phyloP scores from a whole-genome alignment of 2,329 filamentous ascomycete genomes.

The Penicillium sp. region DNA sequence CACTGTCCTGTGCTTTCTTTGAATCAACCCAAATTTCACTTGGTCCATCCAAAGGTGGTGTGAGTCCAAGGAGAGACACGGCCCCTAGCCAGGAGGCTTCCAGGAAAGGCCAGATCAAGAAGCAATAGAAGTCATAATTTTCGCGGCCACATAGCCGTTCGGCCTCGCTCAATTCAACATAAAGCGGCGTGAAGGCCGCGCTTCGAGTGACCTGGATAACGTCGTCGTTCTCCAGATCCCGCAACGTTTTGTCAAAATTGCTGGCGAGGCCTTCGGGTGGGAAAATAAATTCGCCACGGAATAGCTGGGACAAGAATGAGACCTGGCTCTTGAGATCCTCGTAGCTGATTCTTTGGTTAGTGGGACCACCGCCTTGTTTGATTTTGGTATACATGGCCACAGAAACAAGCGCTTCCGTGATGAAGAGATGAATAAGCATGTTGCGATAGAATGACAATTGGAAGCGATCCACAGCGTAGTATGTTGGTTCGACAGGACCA shows the following conservation, averaged over 20 bases:
- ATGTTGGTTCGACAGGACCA: slow-evolving; percentile 85
- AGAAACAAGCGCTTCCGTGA: slow-evolving; percentile 87
- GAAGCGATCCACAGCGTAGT: slow-evolving; percentile 92
- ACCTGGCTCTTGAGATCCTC: slow-evolving; percentile 75
- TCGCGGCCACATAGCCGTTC: slow-evolving; percentile 81
- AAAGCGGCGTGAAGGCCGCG: slow-evolving; percentile 58
- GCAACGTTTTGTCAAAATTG: slow-evolving; percentile 80
- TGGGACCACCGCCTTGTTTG: slow-evolving; percentile 84
- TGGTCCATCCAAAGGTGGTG: slow-evolving; percentile 64
- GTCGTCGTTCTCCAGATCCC: slow-evolving; percentile 74
- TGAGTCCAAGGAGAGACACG: slow-evolving; percentile 82
- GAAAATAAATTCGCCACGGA: slow-evolving; percentile 97
- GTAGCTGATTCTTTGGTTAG: slow-evolving; percentile 77
- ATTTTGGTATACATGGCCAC: slow-evolving; percentile 87
- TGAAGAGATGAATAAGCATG: slow-evolving; percentile 98
- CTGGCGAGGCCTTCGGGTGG: slow-evolving; percentile 77
- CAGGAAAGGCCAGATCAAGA: slow-evolving; percentile 97
- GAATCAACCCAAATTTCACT: slow-evolving; percentile 77
- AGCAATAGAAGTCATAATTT: slow-evolving; percentile 98
- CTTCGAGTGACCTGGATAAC: slow-evolving; percentile 69
- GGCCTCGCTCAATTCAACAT: slow-evolving; percentile 71
- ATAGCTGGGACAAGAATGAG: slow-evolving; percentile 86
- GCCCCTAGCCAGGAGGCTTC: slow-evolving; percentile 92
- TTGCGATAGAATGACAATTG: slow-evolving; percentile 98
- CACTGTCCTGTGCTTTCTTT: slow-evolving; percentile 75